Conservation (phyloP, 148 eudicot species). For the Arctostaphylos glauca region DNA sequence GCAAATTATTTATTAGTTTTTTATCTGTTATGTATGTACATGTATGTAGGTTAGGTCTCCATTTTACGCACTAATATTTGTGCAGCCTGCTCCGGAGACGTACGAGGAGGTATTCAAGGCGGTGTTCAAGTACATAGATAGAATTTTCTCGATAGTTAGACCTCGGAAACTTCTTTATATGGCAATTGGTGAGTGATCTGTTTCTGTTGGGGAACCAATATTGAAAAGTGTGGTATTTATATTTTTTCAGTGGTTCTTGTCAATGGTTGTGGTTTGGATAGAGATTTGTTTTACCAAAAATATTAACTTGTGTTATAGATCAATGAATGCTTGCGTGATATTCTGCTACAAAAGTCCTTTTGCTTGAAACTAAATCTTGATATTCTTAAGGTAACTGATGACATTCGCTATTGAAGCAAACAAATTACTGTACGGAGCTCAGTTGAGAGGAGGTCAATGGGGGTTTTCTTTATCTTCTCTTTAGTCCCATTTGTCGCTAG, state of each 20-base stretch:
- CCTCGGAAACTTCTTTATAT: slow-evolving; percentile 39
- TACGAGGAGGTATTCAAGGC: slow-evolving; percentile 33
- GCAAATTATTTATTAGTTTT: background rate
- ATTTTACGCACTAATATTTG: background rate
- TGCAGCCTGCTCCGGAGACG: slow-evolving; percentile 26
- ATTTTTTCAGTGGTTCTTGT: background rate
- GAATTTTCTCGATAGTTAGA: slow-evolving; percentile 29
- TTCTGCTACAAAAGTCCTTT: background rate
- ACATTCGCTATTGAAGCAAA: background rate
- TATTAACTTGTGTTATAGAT: background rate
- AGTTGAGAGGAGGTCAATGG: background rate
- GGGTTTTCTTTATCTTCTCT: background rate
- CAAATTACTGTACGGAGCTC: background rate
- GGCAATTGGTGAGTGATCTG: slow-evolving; percentile 32
- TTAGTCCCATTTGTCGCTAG: background rate
- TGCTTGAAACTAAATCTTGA: slow-evolving; percentile 4
- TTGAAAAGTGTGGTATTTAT: background rate
- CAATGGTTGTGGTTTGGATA: background rate
- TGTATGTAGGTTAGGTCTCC: background rate
- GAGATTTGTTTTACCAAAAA: background rate
- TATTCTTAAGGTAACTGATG: background rate
- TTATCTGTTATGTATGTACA: background rate
- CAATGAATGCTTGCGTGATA: background rate
- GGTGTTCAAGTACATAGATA: slow-evolving; percentile 33
- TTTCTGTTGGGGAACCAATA: background rate